phyloP scores from a whole-genome alignment of 192 early-diverging fungal species.

The Ramicandelaber brevisporus region DNA sequence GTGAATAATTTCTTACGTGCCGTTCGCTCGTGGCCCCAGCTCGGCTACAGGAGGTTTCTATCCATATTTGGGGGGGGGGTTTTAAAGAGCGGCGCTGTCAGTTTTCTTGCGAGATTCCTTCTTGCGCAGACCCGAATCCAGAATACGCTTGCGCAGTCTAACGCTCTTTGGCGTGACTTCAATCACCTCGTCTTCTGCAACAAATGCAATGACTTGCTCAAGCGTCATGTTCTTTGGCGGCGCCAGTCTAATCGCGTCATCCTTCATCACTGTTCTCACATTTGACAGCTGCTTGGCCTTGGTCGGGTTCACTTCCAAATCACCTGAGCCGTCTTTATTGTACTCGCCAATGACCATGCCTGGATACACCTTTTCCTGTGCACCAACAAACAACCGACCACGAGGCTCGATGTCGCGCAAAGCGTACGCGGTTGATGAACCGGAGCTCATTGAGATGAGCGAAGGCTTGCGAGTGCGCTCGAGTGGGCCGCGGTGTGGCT shows the following conservation, averaged over 20 bases:
- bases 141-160: constrained; percentile 44
- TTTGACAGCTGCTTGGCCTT: constrained; percentile 62
- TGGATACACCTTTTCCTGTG: constrained; percentile 48
- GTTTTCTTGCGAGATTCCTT: constrained; percentile 15
- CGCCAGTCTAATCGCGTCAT: constrained; percentile 40
- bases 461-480: constrained; percentile 52
- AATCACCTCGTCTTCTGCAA: constrained; percentile 56
- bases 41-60: too few species aligned
- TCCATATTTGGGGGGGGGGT: too few species aligned
- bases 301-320: constrained; percentile 64
- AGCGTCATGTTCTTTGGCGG: constrained; percentile 38
- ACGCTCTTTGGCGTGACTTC: constrained; percentile 53
- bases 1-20: too few species aligned
- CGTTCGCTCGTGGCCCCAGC: too few species aligned
- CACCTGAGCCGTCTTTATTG: constrained; percentile 31
- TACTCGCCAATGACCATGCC: constrained; percentile 78
- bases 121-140: constrained; percentile 41
- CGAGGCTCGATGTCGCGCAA: constrained; percentile 48
- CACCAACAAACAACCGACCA: constrained; percentile 49
- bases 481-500: constrained; percentile 39
- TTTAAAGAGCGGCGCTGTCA: too few species aligned
- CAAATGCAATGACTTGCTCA: constrained; percentile 56
- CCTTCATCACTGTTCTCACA: constrained; percentile 51
- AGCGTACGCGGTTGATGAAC: constrained; percentile 45
- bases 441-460: constrained; percentile 40